phyloP scores from a whole-genome alignment of 2,329 filamentous ascomycete species.

The Rhytidhysteron rufulum region DNA sequence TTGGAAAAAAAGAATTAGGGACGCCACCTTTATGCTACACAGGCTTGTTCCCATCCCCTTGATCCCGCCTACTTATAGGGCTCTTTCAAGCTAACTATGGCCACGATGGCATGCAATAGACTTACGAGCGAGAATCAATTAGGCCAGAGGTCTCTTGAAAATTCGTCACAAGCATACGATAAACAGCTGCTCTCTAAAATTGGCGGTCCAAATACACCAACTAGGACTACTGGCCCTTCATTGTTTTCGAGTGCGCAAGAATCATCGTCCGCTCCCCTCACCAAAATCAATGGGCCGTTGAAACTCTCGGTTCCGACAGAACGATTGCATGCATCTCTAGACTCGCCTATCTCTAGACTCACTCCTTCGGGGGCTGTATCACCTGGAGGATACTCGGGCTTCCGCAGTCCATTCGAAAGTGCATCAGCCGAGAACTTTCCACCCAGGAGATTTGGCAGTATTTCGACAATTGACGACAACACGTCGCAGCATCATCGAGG shows the following conservation, averaged over 20 bases:
- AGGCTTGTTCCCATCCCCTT: not conserved
- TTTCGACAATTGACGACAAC: constrained; percentile 49
- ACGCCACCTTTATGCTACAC: constrained; percentile 1
- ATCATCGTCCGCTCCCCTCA: constrained; percentile 30
- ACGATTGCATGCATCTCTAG: constrained; percentile 34
- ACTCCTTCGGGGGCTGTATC: constrained; percentile 41
- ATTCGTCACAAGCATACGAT: constrained; percentile 60
- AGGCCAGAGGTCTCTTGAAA: constrained; percentile 54
- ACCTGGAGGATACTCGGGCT: constrained; percentile 38
- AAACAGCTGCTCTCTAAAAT: constrained; percentile 61
- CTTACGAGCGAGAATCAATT: constrained; percentile 59
- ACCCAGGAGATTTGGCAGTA: constrained; percentile 45
- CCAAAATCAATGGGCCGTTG: constrained; percentile 41
- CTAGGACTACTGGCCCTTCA: constrained; percentile 36
- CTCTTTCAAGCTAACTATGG: constrained; percentile 1
- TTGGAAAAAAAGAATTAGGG: not conserved
- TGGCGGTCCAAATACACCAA: constrained; percentile 56
- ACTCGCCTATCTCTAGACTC: constrained; percentile 39
- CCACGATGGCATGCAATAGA: constrained; percentile 31
- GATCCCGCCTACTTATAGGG: not conserved
- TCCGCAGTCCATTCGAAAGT: constrained; percentile 41
- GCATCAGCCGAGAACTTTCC: constrained; percentile 22
- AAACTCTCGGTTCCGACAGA: constrained; percentile 46
- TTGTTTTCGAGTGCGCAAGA: constrained; percentile 32
- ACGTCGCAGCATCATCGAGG: constrained; percentile 55